Evolutionary conservation across 2,329 filamentous ascomycete genomes (phyloP).

Genomic region (Fusarium tanahbumbuense): DNA sequence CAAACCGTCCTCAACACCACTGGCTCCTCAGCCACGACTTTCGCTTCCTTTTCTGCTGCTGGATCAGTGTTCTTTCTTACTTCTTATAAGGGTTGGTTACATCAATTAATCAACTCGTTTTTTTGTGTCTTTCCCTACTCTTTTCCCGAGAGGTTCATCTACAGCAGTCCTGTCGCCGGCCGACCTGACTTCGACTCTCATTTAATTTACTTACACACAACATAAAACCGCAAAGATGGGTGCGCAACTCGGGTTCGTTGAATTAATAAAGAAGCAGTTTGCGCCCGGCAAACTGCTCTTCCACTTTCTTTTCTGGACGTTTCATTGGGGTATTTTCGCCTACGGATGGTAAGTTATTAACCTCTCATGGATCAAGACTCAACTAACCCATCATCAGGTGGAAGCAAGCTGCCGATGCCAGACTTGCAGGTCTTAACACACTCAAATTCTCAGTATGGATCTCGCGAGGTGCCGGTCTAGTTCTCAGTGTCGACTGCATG

Average conservation of each 20-base stretch:
- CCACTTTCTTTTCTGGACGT: conserved; percentile 82
- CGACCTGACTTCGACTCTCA: conserved; percentile 33
- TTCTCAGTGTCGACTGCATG: conserved; percentile 84
- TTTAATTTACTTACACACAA: conserved; percentile 13
- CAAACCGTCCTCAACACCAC: conserved; percentile 25
- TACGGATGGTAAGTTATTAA: conserved; percentile 78
- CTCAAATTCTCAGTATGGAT: conserved; percentile 94
- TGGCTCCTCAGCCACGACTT: conserved; percentile 37
- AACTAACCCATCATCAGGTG: conserved; percentile 66
- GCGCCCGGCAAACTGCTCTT: conserved; percentile 79
- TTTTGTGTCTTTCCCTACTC: background rate
- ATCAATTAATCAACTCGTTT: conserved; percentile 13
- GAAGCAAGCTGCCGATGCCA: conserved; percentile 76
- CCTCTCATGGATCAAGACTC: no score
- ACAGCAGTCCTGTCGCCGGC: conserved; percentile 38
- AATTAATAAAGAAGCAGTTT: conserved; percentile 72
- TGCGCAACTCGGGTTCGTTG: conserved; percentile 56
- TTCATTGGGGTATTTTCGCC: conserved; percentile 83
- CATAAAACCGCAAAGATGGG: conserved; percentile 48
- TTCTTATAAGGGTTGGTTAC: conserved; percentile 27
- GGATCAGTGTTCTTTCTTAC: conserved; percentile 63
- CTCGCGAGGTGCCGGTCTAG: conserved; percentile 90
- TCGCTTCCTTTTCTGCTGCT: conserved; percentile 59
- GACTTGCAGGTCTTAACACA: conserved; percentile 81
- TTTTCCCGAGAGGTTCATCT: conserved; percentile 1